Evolutionary conservation across 176 grass and related monocot species (phyloP), one percentile per base, ranked within the genome.

Genomic region (Oryza meridionalis): DNA sequence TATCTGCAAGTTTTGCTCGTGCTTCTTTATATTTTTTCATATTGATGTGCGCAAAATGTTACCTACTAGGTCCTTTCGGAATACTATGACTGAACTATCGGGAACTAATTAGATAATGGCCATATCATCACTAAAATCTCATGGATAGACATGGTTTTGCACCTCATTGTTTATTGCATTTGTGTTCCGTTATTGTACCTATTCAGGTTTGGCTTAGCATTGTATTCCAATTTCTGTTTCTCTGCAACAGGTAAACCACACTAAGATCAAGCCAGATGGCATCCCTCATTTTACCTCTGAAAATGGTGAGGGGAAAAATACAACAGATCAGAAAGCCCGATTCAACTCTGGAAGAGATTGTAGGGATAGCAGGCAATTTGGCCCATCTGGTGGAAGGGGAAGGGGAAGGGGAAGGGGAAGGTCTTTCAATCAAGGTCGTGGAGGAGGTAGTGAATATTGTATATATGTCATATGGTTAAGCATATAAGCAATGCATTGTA

Each of bases 321-420:
- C 32, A 77, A 32, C 47, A 83, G 78, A 91, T 69, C 91, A 87
- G 82, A 90, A 80, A 76, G 47, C 37, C 10, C 76, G 46, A 75
- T 93, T 89, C 69, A 83, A 71, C 17, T 9, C 46, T 81, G 91
- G 77, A 87, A 87, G 78, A 82, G 45, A 81, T 77, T 70, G 40
- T 68, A 85, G 65, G 85, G 78, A 40, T 89, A 50, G 53, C 44
- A 78, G 77, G 63, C 84, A 81, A 69, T 94, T 77, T 76, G 65
- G 83, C 78, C 67, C 55, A 76, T 22, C 66, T 69, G 78, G 89
- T 45, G 84, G 87, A 69, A 85, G 81, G 76, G 90, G 92, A 26
- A 77, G 76, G 69, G 84, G 87, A 68, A 85, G 81, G 76, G 90
- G 92, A 26, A 77, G 76, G 69, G 84, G 78, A 66, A 81, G 77